phyloP scores from a whole-genome alignment of 495 filamentous ascomycete genomes.

The Neurospora sp. region DNA sequence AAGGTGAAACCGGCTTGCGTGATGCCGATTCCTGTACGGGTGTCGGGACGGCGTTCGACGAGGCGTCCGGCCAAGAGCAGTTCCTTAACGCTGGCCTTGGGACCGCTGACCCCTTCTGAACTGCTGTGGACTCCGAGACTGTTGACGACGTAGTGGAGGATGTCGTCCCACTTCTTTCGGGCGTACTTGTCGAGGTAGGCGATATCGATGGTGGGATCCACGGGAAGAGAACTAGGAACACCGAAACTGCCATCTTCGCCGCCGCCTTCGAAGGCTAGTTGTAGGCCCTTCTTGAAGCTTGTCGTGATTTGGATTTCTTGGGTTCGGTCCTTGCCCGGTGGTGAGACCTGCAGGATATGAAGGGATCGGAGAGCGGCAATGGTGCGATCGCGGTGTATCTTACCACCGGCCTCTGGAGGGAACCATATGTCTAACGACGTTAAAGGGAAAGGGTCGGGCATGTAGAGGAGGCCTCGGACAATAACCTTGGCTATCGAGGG shows the following conservation, averaged over 20 bases:
- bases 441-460: constrained; percentile 62
- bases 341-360: constrained; percentile 60
- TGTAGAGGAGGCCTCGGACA: constrained; percentile 88
- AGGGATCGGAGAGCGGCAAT: constrained; percentile 70
- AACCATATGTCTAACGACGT: constrained; percentile 79
- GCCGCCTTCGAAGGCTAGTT: constrained; percentile 76
- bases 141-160: constrained; percentile 86
- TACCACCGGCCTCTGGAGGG: constrained; percentile 48
- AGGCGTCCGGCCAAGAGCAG: constrained; percentile 71
- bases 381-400: constrained; percentile 70
- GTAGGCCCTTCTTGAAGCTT: constrained; percentile 66
- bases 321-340: constrained; percentile 45
- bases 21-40: constrained; percentile 50
- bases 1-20: constrained; percentile 91
- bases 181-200: constrained; percentile 78
- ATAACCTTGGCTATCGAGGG: constrained; percentile 69
- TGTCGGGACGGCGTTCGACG: constrained; percentile 52
- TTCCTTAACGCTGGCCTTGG: constrained; percentile 72
- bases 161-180: constrained; percentile 83
- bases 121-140: constrained; percentile 27
- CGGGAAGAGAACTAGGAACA: constrained; percentile 57
- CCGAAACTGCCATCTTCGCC: constrained; percentile 83
- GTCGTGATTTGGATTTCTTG: constrained; percentile 61
- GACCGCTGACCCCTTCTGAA: constrained; percentile 24
- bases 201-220: constrained; percentile 49